Evolutionary conservation across 2,329 filamentous ascomycete genomes (phyloP), one percentile per base, ranked within the genome.

Genomic region (Amauroascus niger): DNA sequence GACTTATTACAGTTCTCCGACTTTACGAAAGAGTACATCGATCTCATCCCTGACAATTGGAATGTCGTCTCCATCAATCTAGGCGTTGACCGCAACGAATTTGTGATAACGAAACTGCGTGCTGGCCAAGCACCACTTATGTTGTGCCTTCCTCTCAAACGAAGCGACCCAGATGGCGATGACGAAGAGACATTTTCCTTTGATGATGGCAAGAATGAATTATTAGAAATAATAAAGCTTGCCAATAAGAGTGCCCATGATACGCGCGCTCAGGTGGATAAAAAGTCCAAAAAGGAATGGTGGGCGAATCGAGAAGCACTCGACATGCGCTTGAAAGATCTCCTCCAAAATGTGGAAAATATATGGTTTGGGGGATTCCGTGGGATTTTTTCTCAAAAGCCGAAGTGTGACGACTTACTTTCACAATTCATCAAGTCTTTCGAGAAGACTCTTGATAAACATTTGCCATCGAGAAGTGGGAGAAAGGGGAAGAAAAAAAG

Each of bases 341-440:
- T 98, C 8, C 76, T 98, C 1, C 76, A 83, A 52, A 94, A 88
- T 56, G 86, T 98, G 37, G 91, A 98, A 68, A 85, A 87, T 57
- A 83, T 93, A 20, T 98, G 93, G 93, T 80, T 98, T 4, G 90
- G 91, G 47, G 93, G 93, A 0, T 98, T 98, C 76, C 85, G 83
- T 54, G 90, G 91, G 14, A 84, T 98, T n/a, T 91, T 98, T 64
- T 90, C 88, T 1, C 85, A 87, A 52, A 80, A 86, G 51, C 69
- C 75, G 47, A 77, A 78, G 35, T 77, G 84, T 18, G 72, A 79
- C 0, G 77, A 83, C 24, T 73, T 87, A 9, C 72, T 97, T 30
- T 79, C 80, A 4, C 80, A 80, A 28, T 97, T 98, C 65, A 82
- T 88, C 32, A 82, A 80, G 64, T 81, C 80, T 3, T 89, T 98